phyloP scores from a whole-genome alignment of 768 basidiomycete genomes.

The Pleurotus citrinopileatus region DNA sequence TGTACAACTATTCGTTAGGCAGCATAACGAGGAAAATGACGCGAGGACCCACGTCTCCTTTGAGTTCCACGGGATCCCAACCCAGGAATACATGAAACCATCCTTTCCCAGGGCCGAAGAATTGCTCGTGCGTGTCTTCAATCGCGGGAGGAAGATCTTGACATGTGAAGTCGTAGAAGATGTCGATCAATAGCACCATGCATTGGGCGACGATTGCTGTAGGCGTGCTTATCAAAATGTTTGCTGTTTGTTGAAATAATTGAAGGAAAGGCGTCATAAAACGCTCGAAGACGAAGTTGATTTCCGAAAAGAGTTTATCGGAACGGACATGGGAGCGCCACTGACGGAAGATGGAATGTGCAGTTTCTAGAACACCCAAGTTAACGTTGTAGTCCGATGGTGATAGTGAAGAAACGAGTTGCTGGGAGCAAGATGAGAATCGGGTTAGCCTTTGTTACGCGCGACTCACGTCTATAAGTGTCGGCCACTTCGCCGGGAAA shows the following conservation, averaged over 20 bases:
- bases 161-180: conserved; percentile 92
- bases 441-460: neutral
- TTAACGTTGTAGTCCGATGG: conserved; percentile 80
- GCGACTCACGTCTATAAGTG: conserved; percentile 81
- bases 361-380: conserved; percentile 87
- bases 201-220: conserved; percentile 60
- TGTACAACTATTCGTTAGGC: conserved; percentile 25
- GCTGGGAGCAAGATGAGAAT: conserved; percentile 42
- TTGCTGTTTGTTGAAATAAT: conserved; percentile 70
- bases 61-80: conserved; percentile 73
- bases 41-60: conserved; percentile 61
- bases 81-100: conserved; percentile 79
- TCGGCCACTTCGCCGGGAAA: conserved; percentile 86
- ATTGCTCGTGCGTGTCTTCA: conserved; percentile 82
- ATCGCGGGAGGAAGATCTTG: conserved; percentile 95
- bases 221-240: conserved; percentile 43
- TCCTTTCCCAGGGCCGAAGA: conserved; percentile 69
- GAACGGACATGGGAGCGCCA: conserved; percentile 93
- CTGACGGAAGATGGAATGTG: conserved; percentile 91
- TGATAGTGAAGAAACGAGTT: conserved; percentile 85
- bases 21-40: neutral
- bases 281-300: conserved; percentile 84
- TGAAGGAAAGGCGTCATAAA: conserved; percentile 85
- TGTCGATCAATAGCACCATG: conserved; percentile 76
- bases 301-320: conserved; percentile 82